Percentiles rank a stretch among this genome's conserved stretches.
These are phyloP conservation scores for Ballota nigra DNA, from an alignment of 257 asterid species.

Conservation along the genomic window DNA sequence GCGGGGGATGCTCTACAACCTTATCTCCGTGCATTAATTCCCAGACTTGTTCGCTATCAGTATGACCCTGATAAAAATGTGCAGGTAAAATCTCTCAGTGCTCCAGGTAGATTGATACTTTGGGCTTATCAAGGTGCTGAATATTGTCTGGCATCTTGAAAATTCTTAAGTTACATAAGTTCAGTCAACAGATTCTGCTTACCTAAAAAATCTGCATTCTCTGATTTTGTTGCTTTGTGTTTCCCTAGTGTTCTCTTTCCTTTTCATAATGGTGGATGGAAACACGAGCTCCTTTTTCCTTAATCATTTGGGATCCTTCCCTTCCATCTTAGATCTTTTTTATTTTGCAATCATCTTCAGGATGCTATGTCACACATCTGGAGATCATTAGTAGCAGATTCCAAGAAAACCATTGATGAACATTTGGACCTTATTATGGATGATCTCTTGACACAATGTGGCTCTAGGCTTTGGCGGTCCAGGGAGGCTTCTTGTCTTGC, in stretches of 20 bases:
- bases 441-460: slow-evolving; percentile 87
- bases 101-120: slow-evolving; percentile 18
- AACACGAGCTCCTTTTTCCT: slow-evolving; percentile 10
- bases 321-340: slow-evolving; percentile 16
- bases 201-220: not conserved
- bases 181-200: slow-evolving; percentile 2
- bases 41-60: slow-evolving; percentile 93
- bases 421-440: slow-evolving; percentile 73
- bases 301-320: not conserved
- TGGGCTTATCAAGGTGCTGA: slow-evolving; percentile 7
- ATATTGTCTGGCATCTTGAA: not conserved
- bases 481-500: slow-evolving; percentile 99
- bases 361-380: slow-evolving; percentile 99
- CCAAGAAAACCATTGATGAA: slow-evolving; percentile 88
- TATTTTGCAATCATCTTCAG: slow-evolving; percentile 45
- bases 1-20: slow-evolving; percentile 98
- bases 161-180: not conserved
- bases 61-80: slow-evolving; percentile 99
- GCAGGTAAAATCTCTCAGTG: slow-evolving; percentile 55
- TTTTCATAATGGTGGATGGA: slow-evolving; percentile 16
- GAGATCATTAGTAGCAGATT: slow-evolving; percentile 81
- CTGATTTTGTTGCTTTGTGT: not conserved
- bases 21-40: slow-evolving; percentile 71
- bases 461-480: slow-evolving; percentile 99
- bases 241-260: slow-evolving; percentile 12